These are phyloP conservation scores for Penicillium frequentans DNA, from an alignment of 2,329 filamentous ascomycete genomes.

Conservation along the genomic window DNA sequence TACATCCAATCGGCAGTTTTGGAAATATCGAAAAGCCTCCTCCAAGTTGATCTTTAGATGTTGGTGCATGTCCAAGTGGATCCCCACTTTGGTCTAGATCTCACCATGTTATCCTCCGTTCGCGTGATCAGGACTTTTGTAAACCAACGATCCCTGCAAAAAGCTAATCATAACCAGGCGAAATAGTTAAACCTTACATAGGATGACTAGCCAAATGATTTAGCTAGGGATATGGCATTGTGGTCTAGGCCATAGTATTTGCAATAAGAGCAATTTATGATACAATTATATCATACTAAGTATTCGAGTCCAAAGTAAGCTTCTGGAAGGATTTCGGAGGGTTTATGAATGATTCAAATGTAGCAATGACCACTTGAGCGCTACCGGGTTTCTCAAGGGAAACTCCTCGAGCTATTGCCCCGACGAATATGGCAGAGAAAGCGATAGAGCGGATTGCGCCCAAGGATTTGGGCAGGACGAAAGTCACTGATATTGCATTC, in stretches of 20 bases:
- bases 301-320: too few species aligned
- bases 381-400: too few species aligned
- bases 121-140: slow-evolving; percentile 14
- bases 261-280: slow-evolving; percentile 11
- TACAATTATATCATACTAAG: background rate
- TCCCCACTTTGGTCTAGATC: slow-evolving; percentile 6
- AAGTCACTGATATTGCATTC: background rate
- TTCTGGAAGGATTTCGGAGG: background rate
- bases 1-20: background rate
- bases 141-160: too few species aligned
- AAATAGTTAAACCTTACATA: too few species aligned
- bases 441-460: background rate
- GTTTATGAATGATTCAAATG: background rate
- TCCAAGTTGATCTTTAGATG: background rate
- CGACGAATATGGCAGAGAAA: background rate
- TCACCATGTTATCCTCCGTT: slow-evolving; percentile 24
- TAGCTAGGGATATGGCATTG: background rate
- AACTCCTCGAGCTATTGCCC: too few species aligned
- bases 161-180: too few species aligned
- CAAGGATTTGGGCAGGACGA: background rate
- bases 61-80: background rate
- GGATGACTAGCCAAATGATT: too few species aligned
- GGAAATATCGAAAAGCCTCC: background rate
- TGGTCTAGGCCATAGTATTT: background rate
- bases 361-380: background rate